Evolutionary conservation across 2,329 filamentous ascomycete species (phyloP), one percentile per base, ranked within the genome.

Genomic region (Hirsutella rhossiliensis): DNA sequence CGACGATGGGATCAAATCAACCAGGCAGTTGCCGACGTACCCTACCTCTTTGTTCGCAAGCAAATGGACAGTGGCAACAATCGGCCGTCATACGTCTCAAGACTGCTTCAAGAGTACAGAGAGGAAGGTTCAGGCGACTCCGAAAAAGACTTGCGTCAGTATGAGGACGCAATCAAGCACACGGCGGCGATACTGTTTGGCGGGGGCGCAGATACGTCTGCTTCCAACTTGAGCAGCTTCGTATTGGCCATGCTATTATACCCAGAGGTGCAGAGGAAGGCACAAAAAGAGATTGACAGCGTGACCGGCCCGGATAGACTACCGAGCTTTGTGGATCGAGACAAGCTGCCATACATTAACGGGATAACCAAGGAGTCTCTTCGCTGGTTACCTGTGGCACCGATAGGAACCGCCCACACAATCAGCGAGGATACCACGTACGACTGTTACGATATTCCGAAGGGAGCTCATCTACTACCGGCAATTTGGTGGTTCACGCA

Each of bases 401-500:
- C 63, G 0, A 54, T 67, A 41, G 54, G 59, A 0, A 56, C 74
- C 2, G 55, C 62, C 0, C 65, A 70, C 36, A 53, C 54, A 3
- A 61, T 67, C 0, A 56, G 54, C 0, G 56, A 60, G 11, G 57
- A 59, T 1, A 46, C 56, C 12, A 37, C 32, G 0, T 56, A 49
- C 20, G 40, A 45, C 2, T 52, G 54, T 0, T 57, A 52, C 19
- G 41, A 41, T 0, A 57, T 63, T 7, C 61, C 61, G 0, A 54
- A 56, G 23, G 55, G 53, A 1, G 43, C 58, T 1, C 38, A 48
- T 5, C 30, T 61, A 4, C 41, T 62, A 4, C 49, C 47, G 2
- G 50, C 53, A 1, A 45, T 55, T 5, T 62, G 56, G 55, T 57
- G 52, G 20, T 50, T 63, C 15, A 72, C 80, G 20, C 82, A 86